phyloP scores from a whole-genome alignment of 495 filamentous ascomycete genomes.

The Tuber aestivum region DNA sequence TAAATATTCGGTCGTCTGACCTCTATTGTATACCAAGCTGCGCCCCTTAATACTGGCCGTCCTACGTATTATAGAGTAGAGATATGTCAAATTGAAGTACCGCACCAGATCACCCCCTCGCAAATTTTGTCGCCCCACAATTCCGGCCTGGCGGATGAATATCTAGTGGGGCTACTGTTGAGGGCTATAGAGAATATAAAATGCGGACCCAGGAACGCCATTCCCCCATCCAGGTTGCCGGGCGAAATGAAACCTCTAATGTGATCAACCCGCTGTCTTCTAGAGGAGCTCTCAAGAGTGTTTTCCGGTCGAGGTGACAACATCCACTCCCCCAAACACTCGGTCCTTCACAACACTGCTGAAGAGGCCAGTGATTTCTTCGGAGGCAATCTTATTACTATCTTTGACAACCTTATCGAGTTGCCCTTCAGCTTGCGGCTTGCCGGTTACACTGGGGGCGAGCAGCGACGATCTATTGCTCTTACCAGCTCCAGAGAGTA shows the following conservation, averaged over 20 bases:
- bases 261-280: not conserved
- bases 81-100: not conserved
- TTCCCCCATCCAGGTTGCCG: not conserved
- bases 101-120: not conserved
- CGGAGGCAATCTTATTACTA: slow-evolving; percentile 72
- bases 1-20: not conserved
- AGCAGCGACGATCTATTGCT: slow-evolving; percentile 28
- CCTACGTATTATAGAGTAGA: not conserved
- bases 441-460: slow-evolving; percentile 7
- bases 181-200: slow-evolving; percentile 4
- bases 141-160: not conserved
- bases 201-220: not conserved
- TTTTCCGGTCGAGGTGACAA: slow-evolving; percentile 18
- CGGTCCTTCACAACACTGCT: slow-evolving; percentile 77
- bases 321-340: slow-evolving; percentile 66
- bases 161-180: not conserved
- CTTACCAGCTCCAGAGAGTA: slow-evolving; percentile 23
- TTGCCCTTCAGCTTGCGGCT: slow-evolving; percentile 50
- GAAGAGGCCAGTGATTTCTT: slow-evolving; percentile 79
- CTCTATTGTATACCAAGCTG: not conserved
- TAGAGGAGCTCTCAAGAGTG: not conserved
- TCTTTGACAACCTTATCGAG: slow-evolving; percentile 75
- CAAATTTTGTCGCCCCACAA: not conserved
- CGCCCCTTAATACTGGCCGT: not conserved
- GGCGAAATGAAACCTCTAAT: not conserved